Conservation (phyloP, 129 eudicot species). For the Escallonia herrerae region DNA sequence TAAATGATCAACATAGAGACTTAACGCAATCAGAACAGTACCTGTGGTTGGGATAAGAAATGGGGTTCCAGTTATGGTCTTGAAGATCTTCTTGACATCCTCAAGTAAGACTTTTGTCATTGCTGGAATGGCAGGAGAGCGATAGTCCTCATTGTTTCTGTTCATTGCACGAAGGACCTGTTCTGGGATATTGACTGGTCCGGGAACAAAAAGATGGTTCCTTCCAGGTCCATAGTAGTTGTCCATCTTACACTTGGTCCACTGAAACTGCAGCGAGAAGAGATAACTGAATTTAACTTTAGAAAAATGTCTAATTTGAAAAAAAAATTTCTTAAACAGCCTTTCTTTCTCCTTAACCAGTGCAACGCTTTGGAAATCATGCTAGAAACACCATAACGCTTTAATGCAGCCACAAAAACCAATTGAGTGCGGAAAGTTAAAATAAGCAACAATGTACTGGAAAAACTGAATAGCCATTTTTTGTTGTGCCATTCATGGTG, state of each 20-base stretch:
- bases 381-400: not conserved
- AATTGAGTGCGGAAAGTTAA: not conserved
- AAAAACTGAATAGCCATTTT: not conserved
- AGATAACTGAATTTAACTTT: conserved; percentile 2
- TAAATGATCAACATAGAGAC: too few species aligned
- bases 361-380: not conserved
- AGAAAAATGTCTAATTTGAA: not conserved
- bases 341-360: not conserved
- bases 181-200: conserved; percentile 97
- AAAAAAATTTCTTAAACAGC: not conserved
- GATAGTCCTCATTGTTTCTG: conserved; percentile 96
- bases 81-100: conserved; percentile 95
- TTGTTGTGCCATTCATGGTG: too few species aligned
- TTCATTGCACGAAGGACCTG: conserved; percentile 95
- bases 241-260: conserved; percentile 49
- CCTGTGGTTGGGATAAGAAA: conserved; percentile 97
- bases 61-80: conserved; percentile 89
- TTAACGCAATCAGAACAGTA: conserved; percentile 2
- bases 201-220: conserved; percentile 98
- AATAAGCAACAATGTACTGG: not conserved
- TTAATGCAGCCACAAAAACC: not conserved
- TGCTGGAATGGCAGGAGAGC: conserved; percentile 96
- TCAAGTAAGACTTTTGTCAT: conserved; percentile 70
- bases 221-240: conserved; percentile 82
- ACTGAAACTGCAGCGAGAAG: not conserved